Evolutionary conservation across 805 yeast genomes (phyloP).

Genomic region (Jamesozyma hellenica): DNA sequence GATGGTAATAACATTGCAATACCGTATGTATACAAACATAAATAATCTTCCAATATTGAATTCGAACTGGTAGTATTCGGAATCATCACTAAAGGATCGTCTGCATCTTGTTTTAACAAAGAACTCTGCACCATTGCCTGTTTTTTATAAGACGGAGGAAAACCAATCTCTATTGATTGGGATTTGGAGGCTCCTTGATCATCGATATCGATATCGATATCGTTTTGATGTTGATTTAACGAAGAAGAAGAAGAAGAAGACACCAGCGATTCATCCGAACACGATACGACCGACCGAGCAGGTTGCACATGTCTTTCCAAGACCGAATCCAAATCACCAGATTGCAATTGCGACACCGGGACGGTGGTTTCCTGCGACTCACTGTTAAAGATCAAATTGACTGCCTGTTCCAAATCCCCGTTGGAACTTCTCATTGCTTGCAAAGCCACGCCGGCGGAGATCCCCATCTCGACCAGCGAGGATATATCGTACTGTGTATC

Average conservation of each 20-base stretch:
- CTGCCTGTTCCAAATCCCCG: constrained; percentile 56
- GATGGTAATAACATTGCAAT: constrained; percentile 20
- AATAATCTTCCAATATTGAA: constrained; percentile 22
- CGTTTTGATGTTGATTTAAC: neutral
- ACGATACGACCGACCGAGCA: neutral
- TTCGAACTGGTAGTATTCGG: constrained; percentile 15
- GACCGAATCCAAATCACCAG: neutral
- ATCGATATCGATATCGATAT: neutral
- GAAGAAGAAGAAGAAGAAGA: neutral
- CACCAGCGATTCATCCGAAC: neutral
- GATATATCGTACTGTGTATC: neutral
- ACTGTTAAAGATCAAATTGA: constrained; percentile 29
- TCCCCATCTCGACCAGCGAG: constrained; percentile 61
- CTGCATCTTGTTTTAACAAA: constrained; percentile 4
- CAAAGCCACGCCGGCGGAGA: constrained; percentile 44
- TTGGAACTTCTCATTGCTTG: constrained; percentile 48
- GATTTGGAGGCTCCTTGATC: too few species aligned
- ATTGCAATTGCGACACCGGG: neutral
- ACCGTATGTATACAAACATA: constrained; percentile 21
- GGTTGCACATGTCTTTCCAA: neutral
- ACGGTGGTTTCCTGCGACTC: constrained; percentile 8
- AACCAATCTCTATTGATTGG: too few species aligned
- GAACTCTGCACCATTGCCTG: constrained; percentile 3
- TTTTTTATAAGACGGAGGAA: constrained; percentile 4
- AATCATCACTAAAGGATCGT: constrained; percentile 19